These are phyloP conservation scores for Tulasnella calospora DNA, from an alignment of 768 basidiomycete genomes.

Conservation along the genomic window DNA sequence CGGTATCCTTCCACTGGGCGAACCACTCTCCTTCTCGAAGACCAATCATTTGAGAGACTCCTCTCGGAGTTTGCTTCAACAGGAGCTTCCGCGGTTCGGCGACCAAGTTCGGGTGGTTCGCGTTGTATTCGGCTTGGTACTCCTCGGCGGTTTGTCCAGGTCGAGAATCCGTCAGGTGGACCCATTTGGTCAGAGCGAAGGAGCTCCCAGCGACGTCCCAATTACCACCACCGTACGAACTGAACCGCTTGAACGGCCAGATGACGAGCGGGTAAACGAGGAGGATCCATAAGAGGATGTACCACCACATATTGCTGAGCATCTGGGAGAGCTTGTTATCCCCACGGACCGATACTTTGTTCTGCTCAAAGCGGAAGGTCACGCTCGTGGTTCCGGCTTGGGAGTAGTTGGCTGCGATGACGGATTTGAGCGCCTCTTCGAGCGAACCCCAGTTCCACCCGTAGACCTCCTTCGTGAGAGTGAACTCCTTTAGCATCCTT, in stretches of 20 bases:
- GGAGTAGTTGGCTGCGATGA: too few species aligned
- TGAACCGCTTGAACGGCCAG: conserved; percentile 70
- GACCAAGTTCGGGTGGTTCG: neutral
- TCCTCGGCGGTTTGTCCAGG: conserved; percentile 22
- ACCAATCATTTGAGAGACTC: conserved; percentile 46
- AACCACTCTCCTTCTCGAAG: conserved; percentile 75
- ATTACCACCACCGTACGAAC: conserved; percentile 59
- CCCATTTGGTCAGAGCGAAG: conserved; percentile 20
- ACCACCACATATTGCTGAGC: conserved; percentile 65
- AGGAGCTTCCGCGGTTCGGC: neutral
- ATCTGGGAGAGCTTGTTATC: conserved; percentile 57
- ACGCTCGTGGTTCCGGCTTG: conserved; percentile 36
- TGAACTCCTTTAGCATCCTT: conserved; percentile 71
- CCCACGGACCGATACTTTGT: too few species aligned
- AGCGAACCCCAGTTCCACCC: too few species aligned
- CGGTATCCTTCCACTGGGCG: conserved; percentile 64
- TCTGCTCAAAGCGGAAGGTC: conserved; percentile 45
- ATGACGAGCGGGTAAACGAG: conserved; percentile 70
- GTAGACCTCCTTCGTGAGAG: too few species aligned
- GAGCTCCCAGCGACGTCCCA: conserved; percentile 42
- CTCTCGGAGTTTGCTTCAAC: conserved; percentile 34
- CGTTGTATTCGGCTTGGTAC: conserved; percentile 12
- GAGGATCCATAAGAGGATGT: too few species aligned
- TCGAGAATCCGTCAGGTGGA: conserved; percentile 25
- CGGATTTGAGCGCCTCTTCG: too few species aligned